Percentiles rank a stretch among this genome's conserved stretches.
These are phyloP conservation scores for Berberis thunbergii DNA, from an alignment of 164 flowering plant genomes.

Conservation along the genomic window DNA sequence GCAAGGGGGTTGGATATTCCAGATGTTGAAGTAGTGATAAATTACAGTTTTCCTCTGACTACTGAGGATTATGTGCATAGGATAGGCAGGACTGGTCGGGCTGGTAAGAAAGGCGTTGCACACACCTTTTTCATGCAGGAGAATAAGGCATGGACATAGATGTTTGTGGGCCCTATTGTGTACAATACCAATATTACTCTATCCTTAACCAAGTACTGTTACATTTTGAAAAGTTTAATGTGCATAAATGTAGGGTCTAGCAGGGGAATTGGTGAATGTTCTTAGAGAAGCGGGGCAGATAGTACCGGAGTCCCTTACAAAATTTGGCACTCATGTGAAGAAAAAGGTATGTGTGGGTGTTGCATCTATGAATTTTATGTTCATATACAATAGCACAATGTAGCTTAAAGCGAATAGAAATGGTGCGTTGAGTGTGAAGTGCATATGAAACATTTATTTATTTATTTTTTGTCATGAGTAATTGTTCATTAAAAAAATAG, in stretches of 20 bases:
- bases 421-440: no score
- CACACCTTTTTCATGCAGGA: slow-evolving; percentile 89
- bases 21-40: slow-evolving; percentile 96
- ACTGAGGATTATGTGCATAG: slow-evolving; percentile 96
- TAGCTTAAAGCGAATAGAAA: no score
- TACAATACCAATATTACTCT: no score
- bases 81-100: slow-evolving; percentile 96
- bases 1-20: slow-evolving; percentile 99
- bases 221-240: background rate
- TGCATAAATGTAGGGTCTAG: slow-evolving; percentile 52
- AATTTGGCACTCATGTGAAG: slow-evolving; percentile 94
- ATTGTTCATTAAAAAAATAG: no score
- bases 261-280: slow-evolving; percentile 95
- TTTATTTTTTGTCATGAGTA: no score
- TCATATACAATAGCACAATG: no score
- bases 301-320: slow-evolving; percentile 63
- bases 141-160: slow-evolving; percentile 56
- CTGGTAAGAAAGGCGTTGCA: slow-evolving; percentile 96
- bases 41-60: slow-evolving; percentile 91
- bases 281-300: slow-evolving; percentile 87
- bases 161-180: no score
- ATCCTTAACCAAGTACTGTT: background rate
- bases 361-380: background rate
- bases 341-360: slow-evolving; percentile 54
- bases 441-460: no score